Evolutionary conservation across 495 filamentous ascomycete species (phyloP).

Genomic region (Annulohypoxylon bovei): DNA sequence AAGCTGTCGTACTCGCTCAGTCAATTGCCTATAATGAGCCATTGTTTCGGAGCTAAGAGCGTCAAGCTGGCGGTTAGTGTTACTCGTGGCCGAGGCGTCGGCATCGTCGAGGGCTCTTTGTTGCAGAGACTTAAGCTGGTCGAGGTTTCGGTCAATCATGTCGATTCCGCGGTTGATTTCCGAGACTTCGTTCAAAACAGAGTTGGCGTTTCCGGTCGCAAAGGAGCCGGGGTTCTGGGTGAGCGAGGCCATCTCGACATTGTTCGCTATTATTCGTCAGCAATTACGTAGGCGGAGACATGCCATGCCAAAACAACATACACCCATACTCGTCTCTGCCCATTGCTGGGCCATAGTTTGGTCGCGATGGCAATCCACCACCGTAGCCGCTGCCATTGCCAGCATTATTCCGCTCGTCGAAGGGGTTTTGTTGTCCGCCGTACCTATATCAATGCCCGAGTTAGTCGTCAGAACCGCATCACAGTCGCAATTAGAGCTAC

Average conservation of each 20-base stretch:
- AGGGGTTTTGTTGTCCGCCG: slow-evolving; percentile 60
- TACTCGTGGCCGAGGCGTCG: slow-evolving; percentile 60
- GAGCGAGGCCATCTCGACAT: slow-evolving; percentile 73
- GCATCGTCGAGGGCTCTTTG: slow-evolving; percentile 67
- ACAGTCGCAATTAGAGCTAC: slow-evolving; percentile 16
- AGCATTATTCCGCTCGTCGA: slow-evolving; percentile 56
- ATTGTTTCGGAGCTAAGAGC: slow-evolving; percentile 75
- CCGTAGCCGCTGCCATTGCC: slow-evolving; percentile 46
- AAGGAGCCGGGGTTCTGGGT: slow-evolving; percentile 56
- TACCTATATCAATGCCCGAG: slow-evolving; percentile 48
- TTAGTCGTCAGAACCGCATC: slow-evolving; percentile 37
- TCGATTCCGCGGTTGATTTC: slow-evolving; percentile 81
- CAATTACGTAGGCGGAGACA: not conserved
- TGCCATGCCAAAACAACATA: slow-evolving; percentile 49
- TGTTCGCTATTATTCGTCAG: slow-evolving; percentile 49
- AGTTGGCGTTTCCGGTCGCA: slow-evolving; percentile 67
- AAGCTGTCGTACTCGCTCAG: slow-evolving; percentile 76
- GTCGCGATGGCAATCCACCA: slow-evolving; percentile 50
- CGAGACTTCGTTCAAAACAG: slow-evolving; percentile 83
- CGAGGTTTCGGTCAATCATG: slow-evolving; percentile 71
- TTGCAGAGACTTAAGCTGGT: slow-evolving; percentile 67
- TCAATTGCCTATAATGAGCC: slow-evolving; percentile 78
- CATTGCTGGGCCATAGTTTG: slow-evolving; percentile 54
- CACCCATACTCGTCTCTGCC: slow-evolving; percentile 59
- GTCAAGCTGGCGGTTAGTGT: slow-evolving; percentile 67